These are phyloP conservation scores for Andrographis paniculata DNA, from an alignment of 305 asterid genomes.

Conservation along the genomic window DNA sequence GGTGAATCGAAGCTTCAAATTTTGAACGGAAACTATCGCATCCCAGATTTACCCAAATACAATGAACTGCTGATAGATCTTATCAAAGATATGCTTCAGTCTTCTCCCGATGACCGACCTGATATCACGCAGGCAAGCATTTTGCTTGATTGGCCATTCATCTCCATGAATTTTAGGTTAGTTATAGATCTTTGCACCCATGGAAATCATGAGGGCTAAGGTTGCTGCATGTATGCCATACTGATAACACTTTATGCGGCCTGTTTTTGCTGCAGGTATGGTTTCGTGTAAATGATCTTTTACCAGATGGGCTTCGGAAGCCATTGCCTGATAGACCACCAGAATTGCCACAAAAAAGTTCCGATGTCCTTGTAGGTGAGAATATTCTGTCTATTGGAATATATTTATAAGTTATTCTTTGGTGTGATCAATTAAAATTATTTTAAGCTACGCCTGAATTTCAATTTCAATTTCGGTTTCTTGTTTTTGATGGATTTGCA, in stretches of 20 bases:
- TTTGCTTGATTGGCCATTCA: constrained; percentile 92
- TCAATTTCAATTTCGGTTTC: constrained; percentile 6
- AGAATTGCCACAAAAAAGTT: constrained; percentile 45
- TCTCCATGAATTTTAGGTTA: constrained; percentile 81
- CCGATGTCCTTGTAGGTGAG: constrained; percentile 55
- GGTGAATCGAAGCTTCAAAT: constrained; percentile 98
- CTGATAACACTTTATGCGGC: constrained; percentile 24
- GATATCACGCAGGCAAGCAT: constrained; percentile 99
- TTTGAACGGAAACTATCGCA: constrained; percentile 83
- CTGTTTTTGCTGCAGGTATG: constrained; percentile 61
- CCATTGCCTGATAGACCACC: constrained; percentile 79
- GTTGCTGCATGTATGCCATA: constrained; percentile 27
- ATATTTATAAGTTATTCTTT: too few species aligned
- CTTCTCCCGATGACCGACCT: constrained; percentile 86
- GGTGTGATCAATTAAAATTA: too few species aligned
- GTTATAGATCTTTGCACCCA: constrained; percentile 68
- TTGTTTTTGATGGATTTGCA: constrained; percentile 9
- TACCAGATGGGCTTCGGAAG: constrained; percentile 72
- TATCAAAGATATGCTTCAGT: constrained; percentile 71
- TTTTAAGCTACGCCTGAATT: too few species aligned
- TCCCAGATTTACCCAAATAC: constrained; percentile 89
- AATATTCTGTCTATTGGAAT: not conserved
- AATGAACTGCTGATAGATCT: constrained; percentile 52
- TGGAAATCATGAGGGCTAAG: constrained; percentile 48
- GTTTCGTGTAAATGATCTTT: constrained; percentile 85